Percentiles rank a stretch among this genome's conserved stretches.
Evolutionary conservation across 1,284 basidiomycete genomes (phyloP).

Genomic region (Moniliophthora roreri): DNA sequence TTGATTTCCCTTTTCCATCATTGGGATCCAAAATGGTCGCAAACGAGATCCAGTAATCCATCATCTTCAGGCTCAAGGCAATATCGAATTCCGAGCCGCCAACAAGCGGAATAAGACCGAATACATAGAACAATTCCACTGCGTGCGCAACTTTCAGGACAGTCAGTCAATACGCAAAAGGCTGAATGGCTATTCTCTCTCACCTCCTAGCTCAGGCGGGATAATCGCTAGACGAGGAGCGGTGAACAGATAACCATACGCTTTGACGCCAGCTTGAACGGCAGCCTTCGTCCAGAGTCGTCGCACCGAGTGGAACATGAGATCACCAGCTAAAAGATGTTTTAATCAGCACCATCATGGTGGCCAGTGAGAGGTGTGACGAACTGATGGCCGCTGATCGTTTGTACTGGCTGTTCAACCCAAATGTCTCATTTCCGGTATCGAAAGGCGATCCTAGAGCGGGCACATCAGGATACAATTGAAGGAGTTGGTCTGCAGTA

Average conservation of each 20-base stretch:
- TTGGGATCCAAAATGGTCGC: slow-evolving; percentile 6
- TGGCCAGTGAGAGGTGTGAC: neutral
- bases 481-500: neutral
- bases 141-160: slow-evolving; percentile 6
- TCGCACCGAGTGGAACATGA: slow-evolving; percentile 3
- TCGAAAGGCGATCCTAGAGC: slow-evolving; percentile 6
- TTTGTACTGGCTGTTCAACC: slow-evolving; percentile 1
- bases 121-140: slow-evolving; percentile 1
- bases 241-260: slow-evolving; percentile 9
- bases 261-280: slow-evolving; percentile 2
- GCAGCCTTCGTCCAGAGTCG: slow-evolving; percentile 6
- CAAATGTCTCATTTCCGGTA: slow-evolving; percentile 10
- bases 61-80: neutral
- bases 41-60: slow-evolving; percentile 12
- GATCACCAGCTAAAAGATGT: neutral
- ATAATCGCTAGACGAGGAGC: neutral
- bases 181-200: neutral
- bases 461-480: slow-evolving; percentile 7
- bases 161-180: too few species aligned
- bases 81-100: neutral
- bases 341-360: too few species aligned
- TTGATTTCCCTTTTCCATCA: slow-evolving; percentile 4
- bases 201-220: slow-evolving; percentile 1
- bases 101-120: neutral
- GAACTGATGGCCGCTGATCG: slow-evolving; percentile 5